Evolutionary conservation across 2,329 filamentous ascomycete species (phyloP).

Genomic region (Aspergillus cejpii): DNA sequence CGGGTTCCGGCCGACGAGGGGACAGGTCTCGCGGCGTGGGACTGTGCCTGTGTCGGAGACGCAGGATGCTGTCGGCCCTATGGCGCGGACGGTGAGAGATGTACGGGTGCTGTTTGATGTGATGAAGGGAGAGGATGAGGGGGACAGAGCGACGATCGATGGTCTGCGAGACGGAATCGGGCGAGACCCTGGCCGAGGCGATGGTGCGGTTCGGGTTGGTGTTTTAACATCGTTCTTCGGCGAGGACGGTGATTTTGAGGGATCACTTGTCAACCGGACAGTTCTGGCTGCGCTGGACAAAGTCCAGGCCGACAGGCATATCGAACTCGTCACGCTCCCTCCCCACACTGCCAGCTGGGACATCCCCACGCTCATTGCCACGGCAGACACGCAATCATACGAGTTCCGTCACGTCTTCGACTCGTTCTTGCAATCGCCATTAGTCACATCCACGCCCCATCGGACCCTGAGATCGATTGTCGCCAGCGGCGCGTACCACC

Average conservation of each 20-base stretch:
- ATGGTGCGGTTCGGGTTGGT: background rate
- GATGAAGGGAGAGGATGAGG: conserved; percentile 15
- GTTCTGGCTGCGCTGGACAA: background rate
- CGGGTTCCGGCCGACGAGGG: conserved; percentile 53
- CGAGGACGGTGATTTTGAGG: background rate
- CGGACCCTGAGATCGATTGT: conserved; percentile 47
- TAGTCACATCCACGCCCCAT: conserved; percentile 18
- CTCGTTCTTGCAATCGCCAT: conserved; percentile 46
- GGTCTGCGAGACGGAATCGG: background rate
- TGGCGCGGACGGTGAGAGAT: conserved; percentile 43
- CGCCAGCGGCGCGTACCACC: conserved; percentile 46
- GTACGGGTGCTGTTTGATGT: conserved; percentile 22
- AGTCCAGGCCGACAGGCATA: background rate
- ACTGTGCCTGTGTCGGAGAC: conserved; percentile 53
- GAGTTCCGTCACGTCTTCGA: conserved; percentile 55
- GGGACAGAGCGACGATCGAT: background rate
- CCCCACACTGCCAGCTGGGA: conserved; percentile 24
- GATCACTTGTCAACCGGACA: background rate
- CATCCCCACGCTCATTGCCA: conserved; percentile 30
- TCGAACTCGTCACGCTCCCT: conserved; percentile 47
- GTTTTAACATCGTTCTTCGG: background rate
- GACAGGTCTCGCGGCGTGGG: conserved; percentile 46
- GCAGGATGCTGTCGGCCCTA: conserved; percentile 52
- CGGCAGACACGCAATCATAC: conserved; percentile 54
- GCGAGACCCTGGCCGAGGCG: background rate